Evolutionary conservation across 2,329 filamentous ascomycete species (phyloP).

Genomic region (Fusarium xylarioides): DNA sequence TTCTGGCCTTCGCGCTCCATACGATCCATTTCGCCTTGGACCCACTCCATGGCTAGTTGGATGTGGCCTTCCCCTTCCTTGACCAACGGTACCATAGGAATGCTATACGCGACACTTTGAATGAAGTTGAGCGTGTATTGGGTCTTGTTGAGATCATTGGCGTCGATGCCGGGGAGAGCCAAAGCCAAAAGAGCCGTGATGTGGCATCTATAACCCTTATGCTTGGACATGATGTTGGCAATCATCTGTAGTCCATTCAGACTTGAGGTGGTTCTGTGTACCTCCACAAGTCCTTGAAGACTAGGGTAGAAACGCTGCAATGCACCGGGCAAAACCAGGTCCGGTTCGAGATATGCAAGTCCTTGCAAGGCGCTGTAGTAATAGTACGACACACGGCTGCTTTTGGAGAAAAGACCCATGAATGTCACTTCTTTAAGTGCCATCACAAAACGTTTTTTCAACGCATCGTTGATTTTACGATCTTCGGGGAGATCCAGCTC

Average conservation of each 20-base stretch:
- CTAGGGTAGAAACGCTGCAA: conserved; percentile 96
- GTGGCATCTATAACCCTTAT: conserved; percentile 96
- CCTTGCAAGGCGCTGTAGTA: conserved; percentile 91
- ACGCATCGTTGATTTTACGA: conserved; percentile 78
- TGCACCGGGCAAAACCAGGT: conserved; percentile 90
- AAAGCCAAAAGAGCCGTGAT: conserved; percentile 93
- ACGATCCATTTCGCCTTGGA: conserved; percentile 90
- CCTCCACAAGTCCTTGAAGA: conserved; percentile 94
- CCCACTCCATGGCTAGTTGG: conserved; percentile 89
- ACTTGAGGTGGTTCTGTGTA: conserved; percentile 94
- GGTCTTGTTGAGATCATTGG: conserved; percentile 97
- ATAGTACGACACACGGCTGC: conserved; percentile 88
- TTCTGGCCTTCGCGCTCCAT: conserved; percentile 90
- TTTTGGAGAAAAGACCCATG: conserved; percentile 98
- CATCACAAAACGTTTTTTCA: conserved; percentile 89
- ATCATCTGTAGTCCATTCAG: conserved; percentile 92
- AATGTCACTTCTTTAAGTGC: conserved; percentile 93
- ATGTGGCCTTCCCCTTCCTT: conserved; percentile 66
- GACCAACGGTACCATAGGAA: conserved; percentile 83
- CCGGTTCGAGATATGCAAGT: conserved; percentile 88
- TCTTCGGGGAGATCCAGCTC: conserved; percentile 88
- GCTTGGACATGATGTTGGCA: conserved; percentile 87
- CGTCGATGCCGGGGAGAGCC: conserved; percentile 93
- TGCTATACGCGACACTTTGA: conserved; percentile 94
- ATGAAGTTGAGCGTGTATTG: conserved; percentile 94